Conservation (phyloP, 2,329 filamentous ascomycete species). For the Ophiosphaerella korrae region DNA sequence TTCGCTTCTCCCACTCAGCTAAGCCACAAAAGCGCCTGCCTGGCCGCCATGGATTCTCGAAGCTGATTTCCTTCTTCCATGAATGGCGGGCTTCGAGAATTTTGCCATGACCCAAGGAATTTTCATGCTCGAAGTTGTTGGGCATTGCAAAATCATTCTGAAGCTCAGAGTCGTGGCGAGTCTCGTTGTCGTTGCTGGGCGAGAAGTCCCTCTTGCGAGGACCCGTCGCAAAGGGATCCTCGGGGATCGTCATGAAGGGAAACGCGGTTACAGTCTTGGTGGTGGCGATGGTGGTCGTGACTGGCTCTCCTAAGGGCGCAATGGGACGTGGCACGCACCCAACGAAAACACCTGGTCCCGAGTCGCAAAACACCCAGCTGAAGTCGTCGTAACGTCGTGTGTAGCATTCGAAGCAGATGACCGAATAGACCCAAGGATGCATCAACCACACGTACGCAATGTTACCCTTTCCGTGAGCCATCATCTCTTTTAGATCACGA, state of each 20-base stretch:
- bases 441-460: constrained; percentile 28
- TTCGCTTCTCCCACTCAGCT: constrained; percentile 30
- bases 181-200: too few species aligned
- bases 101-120: too few species aligned
- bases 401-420: constrained; percentile 35
- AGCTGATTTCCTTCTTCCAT: constrained; percentile 21
- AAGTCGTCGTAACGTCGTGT: constrained; percentile 11
- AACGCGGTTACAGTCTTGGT: not conserved
- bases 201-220: too few species aligned
- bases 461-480: constrained; percentile 4
- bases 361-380: constrained; percentile 23
- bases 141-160: too few species aligned
- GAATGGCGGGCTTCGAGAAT: constrained; percentile 15
- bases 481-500: too few species aligned
- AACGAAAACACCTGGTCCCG: not conserved
- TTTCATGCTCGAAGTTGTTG: too few species aligned
- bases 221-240: too few species aligned
- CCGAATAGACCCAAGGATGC: constrained; percentile 27
- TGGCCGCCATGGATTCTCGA: constrained; percentile 18
- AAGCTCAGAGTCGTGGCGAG: too few species aligned
- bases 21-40: constrained; percentile 15
- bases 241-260: not conserved
- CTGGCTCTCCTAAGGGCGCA: constrained; percentile 9
- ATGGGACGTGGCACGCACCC: not conserved
- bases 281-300: constrained; percentile 4